Evolutionary conservation across 1,139 yeast genomes (phyloP).

Genomic region (Lizanozyma gosingica): DNA sequence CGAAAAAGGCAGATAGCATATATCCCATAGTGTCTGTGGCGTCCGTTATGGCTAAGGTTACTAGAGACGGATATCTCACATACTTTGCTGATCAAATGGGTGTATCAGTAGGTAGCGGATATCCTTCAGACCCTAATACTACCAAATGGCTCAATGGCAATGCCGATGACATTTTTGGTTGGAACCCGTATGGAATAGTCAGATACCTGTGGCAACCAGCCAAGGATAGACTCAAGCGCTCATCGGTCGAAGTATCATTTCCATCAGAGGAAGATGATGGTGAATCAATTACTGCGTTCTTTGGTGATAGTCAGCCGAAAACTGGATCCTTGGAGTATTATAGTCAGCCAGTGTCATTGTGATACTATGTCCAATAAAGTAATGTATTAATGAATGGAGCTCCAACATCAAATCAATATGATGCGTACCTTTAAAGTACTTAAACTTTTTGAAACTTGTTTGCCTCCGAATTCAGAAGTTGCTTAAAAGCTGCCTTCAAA

Average conservation of each 20-base stretch:
- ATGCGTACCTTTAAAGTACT: too few relatives aligned
- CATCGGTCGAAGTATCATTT: constrained; percentile 9
- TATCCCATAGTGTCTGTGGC: constrained; percentile 94
- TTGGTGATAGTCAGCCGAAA: constrained; percentile 8
- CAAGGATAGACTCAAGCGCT: constrained; percentile 50
- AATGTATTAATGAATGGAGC: too few relatives aligned
- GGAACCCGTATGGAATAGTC: constrained; percentile 58
- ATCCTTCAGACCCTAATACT: constrained; percentile 89
- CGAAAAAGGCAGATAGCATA: constrained; percentile 92
- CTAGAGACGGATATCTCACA: constrained; percentile 68
- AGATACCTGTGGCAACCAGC: constrained; percentile 96
- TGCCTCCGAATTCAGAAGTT: too few relatives aligned
- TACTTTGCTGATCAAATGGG: constrained; percentile 29
- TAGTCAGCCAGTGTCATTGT: neutral
- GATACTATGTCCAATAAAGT: too few relatives aligned
- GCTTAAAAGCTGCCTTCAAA: too few relatives aligned
- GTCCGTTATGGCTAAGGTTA: constrained; percentile 94
- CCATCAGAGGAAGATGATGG: constrained; percentile 17
- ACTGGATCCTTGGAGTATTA: constrained; percentile 4
- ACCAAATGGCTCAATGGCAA: constrained; percentile 54
- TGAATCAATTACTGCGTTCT: constrained; percentile 23
- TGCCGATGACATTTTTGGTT: constrained; percentile 75
- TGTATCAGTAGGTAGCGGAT: constrained; percentile 62
- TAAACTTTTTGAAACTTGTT: too few relatives aligned
- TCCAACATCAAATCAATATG: too few relatives aligned